Evolutionary conservation across 371 early-diverging fungal genomes (phyloP), one percentile per base, ranked within the genome.

Genomic region (Mucor velutinosus): DNA sequence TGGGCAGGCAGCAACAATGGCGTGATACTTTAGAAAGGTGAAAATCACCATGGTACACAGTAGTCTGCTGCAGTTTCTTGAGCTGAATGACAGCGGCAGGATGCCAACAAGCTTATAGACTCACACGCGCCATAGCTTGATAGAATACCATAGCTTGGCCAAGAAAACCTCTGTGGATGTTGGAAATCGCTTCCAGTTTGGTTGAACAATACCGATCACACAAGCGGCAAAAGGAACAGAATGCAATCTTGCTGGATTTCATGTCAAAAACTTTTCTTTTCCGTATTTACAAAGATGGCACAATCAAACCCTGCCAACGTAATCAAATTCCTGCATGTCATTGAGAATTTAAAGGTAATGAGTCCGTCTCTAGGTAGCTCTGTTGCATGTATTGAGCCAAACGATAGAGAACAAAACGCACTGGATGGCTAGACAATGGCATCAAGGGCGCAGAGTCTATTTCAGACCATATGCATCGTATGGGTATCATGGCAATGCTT

Each of bases 381-480:
- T 4, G 25, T 15, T 41, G 2, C 45, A n/a, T 32, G 1, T 17
- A 12, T 14, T 56, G 15, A 56, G 30, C 3, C n/a, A 30, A 30
- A 30, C 1, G 27, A 11, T 69, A 94, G 92, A 85, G 85, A 70
- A 96, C 97, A 11, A 95, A 95, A 72, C 86, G 97, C 62, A 96
- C 96, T 10, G 97, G 97, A 17, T 97, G 97, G 96, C 51, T 95
- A 39, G 87, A 94, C 67, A 74, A 84, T 70, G 85, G 83, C 0
- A 79, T 96, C 51, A 71, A 81, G 29, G 75, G 80, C 15, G 86
- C 93, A 43, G 97, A 97, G 76, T 94, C 94, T 6, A 94, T 97
- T 58, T 84, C 90, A 5, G 97, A 97, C 76, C 97, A 97, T 70
- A 97, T 97, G 97, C 90, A 96, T 85, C 87, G 96, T 8, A 95